Evolutionary conservation across 768 basidiomycete species (phyloP).

Genomic region (Leccinum incarnatum): DNA sequence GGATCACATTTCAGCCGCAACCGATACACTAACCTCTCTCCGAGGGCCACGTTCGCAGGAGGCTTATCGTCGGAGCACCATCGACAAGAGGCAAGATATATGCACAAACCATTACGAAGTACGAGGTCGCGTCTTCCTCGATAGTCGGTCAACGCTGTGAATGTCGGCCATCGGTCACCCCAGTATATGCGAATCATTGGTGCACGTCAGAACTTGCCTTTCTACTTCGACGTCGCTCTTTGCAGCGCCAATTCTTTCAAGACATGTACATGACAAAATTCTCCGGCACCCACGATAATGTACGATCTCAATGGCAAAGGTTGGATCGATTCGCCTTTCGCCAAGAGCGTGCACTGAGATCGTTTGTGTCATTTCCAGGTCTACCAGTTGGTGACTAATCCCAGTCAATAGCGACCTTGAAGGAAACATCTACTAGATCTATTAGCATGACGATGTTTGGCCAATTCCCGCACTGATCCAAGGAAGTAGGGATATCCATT

Average conservation of each 20-base stretch:
- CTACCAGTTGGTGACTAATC: too few relatives aligned
- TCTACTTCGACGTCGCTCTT: too few relatives aligned
- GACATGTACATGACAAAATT: too few relatives aligned
- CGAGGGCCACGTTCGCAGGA: too few relatives aligned
- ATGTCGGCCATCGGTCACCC: neutral
- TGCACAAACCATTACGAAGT: too few relatives aligned
- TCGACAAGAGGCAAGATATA: too few relatives aligned
- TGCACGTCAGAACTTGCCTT: too few relatives aligned
- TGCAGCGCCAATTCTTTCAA: neutral
- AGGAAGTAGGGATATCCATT: conserved; percentile 76
- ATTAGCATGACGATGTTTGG: neutral
- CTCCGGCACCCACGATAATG: neutral
- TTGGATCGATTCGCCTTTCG: neutral
- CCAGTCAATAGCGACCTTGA: neutral
- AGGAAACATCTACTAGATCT: neutral
- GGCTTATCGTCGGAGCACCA: too few relatives aligned
- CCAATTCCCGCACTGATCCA: neutral
- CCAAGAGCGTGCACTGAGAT: neutral
- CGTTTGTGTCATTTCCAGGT: too few relatives aligned
- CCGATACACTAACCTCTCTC: neutral
- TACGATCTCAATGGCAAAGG: neutral
- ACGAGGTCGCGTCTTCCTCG: neutral
- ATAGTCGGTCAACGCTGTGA: neutral
- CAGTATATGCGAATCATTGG: neutral
- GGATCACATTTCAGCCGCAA: neutral